Percentiles rank a stretch among this genome's conserved stretches.
phyloP scores from a whole-genome alignment of 1,139 yeast genomes.

The Zygoascus hellenicus region DNA sequence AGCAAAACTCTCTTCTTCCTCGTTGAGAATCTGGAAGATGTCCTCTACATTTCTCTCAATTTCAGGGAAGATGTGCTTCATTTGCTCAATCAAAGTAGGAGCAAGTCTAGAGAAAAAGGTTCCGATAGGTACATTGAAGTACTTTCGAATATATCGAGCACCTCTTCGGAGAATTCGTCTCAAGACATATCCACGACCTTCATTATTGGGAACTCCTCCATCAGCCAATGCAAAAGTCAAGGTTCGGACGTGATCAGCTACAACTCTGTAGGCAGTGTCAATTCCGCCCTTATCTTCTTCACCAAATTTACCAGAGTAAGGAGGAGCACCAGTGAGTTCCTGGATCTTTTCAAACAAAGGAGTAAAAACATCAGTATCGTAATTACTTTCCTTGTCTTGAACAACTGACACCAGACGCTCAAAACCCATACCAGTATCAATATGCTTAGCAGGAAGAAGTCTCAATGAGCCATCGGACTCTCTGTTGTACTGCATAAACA shows the following conservation, averaged over 20 bases:
- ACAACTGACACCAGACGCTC: slow-evolving; percentile 93
- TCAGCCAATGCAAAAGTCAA: slow-evolving; percentile 93
- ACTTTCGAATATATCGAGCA: slow-evolving; percentile 92
- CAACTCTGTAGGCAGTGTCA: slow-evolving; percentile 95
- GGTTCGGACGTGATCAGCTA: slow-evolving; percentile 98
- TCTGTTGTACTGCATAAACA: slow-evolving; percentile 92
- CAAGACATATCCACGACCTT: slow-evolving; percentile 96
- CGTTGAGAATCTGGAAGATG: slow-evolving; percentile 85
- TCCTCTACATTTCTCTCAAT: slow-evolving; percentile 62
- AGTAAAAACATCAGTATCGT: slow-evolving; percentile 93
- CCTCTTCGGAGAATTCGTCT: slow-evolving; percentile 98
- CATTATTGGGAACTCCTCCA: slow-evolving; percentile 99
- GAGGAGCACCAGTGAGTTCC: slow-evolving; percentile 88
- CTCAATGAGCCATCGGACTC: slow-evolving; percentile 80
- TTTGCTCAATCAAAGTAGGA: slow-evolving; percentile 88
- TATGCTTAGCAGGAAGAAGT: slow-evolving; percentile 85
- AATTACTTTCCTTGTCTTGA: slow-evolving; percentile 85
- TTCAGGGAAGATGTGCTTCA: slow-evolving; percentile 87
- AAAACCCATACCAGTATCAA: slow-evolving; percentile 98
- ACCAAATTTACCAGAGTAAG: slow-evolving; percentile 89
- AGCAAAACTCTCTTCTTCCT: slow-evolving; percentile 92
- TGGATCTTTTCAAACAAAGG: slow-evolving; percentile 82
- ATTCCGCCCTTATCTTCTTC: slow-evolving; percentile 88
- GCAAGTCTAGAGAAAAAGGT: slow-evolving; percentile 86
- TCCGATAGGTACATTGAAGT: slow-evolving; percentile 93